Evolutionary conservation across 768 basidiomycete species (phyloP).

Genomic region (Russula olivacea): DNA sequence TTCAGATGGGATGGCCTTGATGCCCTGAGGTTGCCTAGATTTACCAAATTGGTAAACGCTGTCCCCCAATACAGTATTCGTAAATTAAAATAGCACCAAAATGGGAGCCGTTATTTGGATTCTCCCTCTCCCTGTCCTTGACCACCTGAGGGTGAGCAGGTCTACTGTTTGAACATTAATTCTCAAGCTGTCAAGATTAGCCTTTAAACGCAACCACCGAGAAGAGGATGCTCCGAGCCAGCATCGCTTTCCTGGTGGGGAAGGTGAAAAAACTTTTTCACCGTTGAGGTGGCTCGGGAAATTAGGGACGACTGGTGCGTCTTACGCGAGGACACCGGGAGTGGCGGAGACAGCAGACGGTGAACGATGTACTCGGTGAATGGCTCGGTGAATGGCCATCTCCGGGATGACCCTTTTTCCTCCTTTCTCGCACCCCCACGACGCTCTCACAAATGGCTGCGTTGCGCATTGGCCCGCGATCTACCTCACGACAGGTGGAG

Average conservation of each 20-base stretch:
- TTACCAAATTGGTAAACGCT: not conserved
- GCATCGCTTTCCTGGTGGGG: not conserved
- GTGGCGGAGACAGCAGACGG: not conserved
- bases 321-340: not conserved
- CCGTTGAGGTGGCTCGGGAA: constrained; percentile 21
- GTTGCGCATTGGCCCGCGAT: constrained; percentile 9
- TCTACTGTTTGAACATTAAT: not conserved
- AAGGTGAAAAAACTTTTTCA: constrained; percentile 17
- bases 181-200: not conserved
- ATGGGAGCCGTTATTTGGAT: not conserved
- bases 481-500: constrained; percentile 26
- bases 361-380: constrained; percentile 45
- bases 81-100: not conserved
- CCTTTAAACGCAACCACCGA: not conserved
- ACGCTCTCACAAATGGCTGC: constrained; percentile 17
- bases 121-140: too few species aligned
- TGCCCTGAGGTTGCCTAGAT: constrained; percentile 20
- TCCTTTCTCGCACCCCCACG: constrained; percentile 1
- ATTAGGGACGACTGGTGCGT: too few species aligned
- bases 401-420: constrained; percentile 1
- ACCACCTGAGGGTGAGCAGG: not conserved
- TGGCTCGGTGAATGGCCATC: constrained; percentile 42
- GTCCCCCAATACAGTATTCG: not conserved
- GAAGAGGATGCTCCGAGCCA: constrained; percentile 24
- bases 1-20: constrained; percentile 24